A percentile compares a stretch with the other conserved stretches of the same genome.
Evolutionary conservation across 306 rosid species (phyloP).

Genomic region (Prunus mira): DNA sequence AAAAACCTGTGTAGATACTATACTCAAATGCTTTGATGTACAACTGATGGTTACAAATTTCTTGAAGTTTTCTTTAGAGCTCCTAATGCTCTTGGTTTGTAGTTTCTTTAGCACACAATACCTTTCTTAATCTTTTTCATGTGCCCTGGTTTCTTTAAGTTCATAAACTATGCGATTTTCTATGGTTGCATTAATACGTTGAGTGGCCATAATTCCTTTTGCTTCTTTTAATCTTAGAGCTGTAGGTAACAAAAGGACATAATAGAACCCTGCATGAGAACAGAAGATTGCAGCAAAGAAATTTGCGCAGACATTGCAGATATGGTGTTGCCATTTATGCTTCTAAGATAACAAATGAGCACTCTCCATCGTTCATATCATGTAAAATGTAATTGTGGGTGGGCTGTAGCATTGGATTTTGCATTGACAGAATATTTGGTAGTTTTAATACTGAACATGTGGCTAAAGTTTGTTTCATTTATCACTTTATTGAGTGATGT

Average conservation of each 20-base stretch:
- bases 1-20: not conserved
- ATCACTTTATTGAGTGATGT: not conserved
- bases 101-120: not conserved
- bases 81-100: not conserved
- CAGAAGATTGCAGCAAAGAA: not conserved
- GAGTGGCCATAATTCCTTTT: not conserved
- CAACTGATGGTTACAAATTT: not conserved
- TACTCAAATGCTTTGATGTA: not conserved
- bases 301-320: not conserved
- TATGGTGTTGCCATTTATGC: constrained; percentile 1
- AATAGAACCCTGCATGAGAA: not conserved
- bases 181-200: not conserved
- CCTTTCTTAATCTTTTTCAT: not conserved
- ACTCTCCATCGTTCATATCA: not conserved
- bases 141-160: not conserved
- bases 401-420: not conserved
- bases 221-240: not conserved
- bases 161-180: not conserved
- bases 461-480: not conserved
- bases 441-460: not conserved
- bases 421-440: not conserved
- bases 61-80: not conserved
- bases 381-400: not conserved
- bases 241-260: not conserved
- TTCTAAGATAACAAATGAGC: constrained; percentile 9